These are phyloP conservation scores for Colletotrichum sp. DNA, from an alignment of 2,329 filamentous ascomycete species.

Conservation along the genomic window DNA sequence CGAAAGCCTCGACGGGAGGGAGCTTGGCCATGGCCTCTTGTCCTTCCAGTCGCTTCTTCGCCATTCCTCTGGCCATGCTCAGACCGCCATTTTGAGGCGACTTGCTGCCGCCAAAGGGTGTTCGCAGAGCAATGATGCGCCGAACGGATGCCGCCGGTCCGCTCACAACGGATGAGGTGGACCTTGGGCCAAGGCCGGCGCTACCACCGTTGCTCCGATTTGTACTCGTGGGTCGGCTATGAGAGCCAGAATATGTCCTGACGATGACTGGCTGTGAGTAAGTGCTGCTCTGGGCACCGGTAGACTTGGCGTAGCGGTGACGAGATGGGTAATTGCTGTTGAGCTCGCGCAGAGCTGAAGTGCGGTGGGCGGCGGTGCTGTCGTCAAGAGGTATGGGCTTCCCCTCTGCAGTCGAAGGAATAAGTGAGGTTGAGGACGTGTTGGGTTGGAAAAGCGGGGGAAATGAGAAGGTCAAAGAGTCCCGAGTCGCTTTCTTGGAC, in stretches of 20 bases:
- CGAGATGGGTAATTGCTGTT: slow-evolving; percentile 62
- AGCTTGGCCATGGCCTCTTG: slow-evolving; percentile 47
- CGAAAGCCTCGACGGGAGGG: slow-evolving; percentile 67
- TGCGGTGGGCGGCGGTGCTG: slow-evolving; percentile 59
- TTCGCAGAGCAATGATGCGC: slow-evolving; percentile 21
- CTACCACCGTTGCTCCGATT: slow-evolving; percentile 23
- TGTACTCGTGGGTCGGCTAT: slow-evolving; percentile 33
- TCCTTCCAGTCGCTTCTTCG: slow-evolving; percentile 34
- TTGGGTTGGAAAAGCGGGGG: slow-evolving; percentile 53
- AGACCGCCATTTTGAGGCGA: slow-evolving; percentile 42
- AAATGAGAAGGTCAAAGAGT: slow-evolving; percentile 52
- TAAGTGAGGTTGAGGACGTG: slow-evolving; percentile 56
- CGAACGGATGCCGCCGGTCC: slow-evolving; percentile 22
- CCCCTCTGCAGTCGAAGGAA: slow-evolving; percentile 59
- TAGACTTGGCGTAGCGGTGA: slow-evolving; percentile 61
- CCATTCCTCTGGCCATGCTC: slow-evolving; percentile 48
- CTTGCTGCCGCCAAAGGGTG: slow-evolving; percentile 33
- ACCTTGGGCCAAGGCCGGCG: background rate
- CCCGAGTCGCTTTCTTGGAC: slow-evolving; percentile 18
- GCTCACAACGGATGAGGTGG: slow-evolving; percentile 9
- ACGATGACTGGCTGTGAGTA: slow-evolving; percentile 71
- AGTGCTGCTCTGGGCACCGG: slow-evolving; percentile 59
- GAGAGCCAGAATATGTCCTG: slow-evolving; percentile 62
- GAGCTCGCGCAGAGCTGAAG: slow-evolving; percentile 63
- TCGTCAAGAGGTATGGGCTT: slow-evolving; percentile 61